phyloP scores from a whole-genome alignment of 2,329 filamentous ascomycete species.

The Cladophialophora bantiana region DNA sequence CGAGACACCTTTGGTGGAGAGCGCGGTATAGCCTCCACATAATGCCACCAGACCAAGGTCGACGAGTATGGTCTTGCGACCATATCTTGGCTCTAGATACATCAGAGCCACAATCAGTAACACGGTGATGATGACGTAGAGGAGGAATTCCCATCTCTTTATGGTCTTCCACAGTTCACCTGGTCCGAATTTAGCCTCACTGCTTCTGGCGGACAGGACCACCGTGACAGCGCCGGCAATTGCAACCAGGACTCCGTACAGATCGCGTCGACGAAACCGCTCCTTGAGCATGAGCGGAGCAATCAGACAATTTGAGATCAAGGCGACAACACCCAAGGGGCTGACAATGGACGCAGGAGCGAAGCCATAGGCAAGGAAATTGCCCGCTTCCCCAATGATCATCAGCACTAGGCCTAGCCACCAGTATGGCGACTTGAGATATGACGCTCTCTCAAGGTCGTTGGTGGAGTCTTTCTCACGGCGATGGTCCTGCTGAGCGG shows the following conservation, averaged over 20 bases:
- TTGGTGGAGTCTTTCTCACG: constrained; percentile 47
- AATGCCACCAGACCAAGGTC: constrained; percentile 92
- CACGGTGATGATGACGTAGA: constrained; percentile 81
- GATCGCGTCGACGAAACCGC: constrained; percentile 81
- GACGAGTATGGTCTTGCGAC: constrained; percentile 85
- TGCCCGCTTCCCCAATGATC: constrained; percentile 89
- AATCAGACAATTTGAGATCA: constrained; percentile 96
- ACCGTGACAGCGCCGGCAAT: constrained; percentile 89
- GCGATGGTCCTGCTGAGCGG: constrained; percentile 8
- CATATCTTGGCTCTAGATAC: constrained; percentile 82
- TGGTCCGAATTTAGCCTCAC: constrained; percentile 89
- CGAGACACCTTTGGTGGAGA: constrained; percentile 95
- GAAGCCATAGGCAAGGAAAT: constrained; percentile 97
- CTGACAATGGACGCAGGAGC: constrained; percentile 97
- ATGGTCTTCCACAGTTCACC: constrained; percentile 91
- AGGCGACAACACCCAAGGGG: constrained; percentile 91
- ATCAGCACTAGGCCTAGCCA: constrained; percentile 94
- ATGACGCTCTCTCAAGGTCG: constrained; percentile 66
- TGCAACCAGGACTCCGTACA: constrained; percentile 85
- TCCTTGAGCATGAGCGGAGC: constrained; percentile 94
- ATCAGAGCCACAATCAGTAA: constrained; percentile 77
- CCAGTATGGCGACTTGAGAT: constrained; percentile 93
- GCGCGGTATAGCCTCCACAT: constrained; percentile 95
- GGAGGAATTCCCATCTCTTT: constrained; percentile 84
- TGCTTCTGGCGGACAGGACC: constrained; percentile 85